Evolutionary conservation across 352 stramenopile species (phyloP).

Genomic region (Plasmopara muralis): DNA sequence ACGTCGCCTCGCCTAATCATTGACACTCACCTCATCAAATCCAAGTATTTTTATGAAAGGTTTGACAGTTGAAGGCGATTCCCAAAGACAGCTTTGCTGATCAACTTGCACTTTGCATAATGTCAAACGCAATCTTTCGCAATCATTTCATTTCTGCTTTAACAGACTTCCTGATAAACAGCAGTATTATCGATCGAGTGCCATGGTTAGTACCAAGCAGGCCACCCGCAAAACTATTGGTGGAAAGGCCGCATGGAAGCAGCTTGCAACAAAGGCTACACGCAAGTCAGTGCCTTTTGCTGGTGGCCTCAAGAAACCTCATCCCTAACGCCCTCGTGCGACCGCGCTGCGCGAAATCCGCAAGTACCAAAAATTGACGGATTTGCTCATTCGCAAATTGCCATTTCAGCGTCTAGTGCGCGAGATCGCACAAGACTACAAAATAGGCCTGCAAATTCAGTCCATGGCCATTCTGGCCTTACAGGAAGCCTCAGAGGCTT

Average conservation of each 20-base stretch:
- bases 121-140: neutral
- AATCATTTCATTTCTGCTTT: neutral
- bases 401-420: neutral
- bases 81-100: no score
- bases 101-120: no score
- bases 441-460: neutral
- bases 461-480: neutral
- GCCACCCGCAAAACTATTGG: neutral
- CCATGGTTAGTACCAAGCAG: neutral
- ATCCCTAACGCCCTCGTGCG: neutral
- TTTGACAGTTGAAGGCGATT: no score
- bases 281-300: neutral
- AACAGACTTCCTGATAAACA: neutral
- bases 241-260: neutral
- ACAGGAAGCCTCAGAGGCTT: slow-evolving; percentile 81
- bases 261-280: neutral
- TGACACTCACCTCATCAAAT: no score
- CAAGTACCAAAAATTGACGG: neutral
- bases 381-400: neutral
- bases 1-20: no score
- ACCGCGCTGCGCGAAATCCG: neutral
- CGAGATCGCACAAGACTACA: neutral
- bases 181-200: neutral
- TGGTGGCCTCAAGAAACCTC: neutral
- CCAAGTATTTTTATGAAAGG: no score